Evolutionary conservation across 257 asterid genomes (phyloP), one percentile per base, ranked within the genome.

Genomic region (Nicotiana obtusifolia): DNA sequence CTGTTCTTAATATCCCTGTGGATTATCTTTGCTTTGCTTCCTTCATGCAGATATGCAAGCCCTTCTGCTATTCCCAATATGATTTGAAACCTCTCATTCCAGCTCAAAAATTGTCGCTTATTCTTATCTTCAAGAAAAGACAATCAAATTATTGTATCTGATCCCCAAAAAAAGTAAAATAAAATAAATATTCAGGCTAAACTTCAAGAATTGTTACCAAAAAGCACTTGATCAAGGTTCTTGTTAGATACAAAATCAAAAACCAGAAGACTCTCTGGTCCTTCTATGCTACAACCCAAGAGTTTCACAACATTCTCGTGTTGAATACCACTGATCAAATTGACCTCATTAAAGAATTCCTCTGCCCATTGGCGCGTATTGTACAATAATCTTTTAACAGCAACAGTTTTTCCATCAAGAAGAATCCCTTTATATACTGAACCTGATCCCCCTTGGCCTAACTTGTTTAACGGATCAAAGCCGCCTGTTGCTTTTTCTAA

Each of bases 371-470:
- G 82, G 19, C 75, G 77, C 26, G 73, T 66, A 64, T 81, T 84
- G 37, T 59, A 41, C 56, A 81, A 81, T 24, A 84, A 60, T 56
- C 85, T 84, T 77, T 84, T 84, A 11, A 84, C 79, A 33, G 87
- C 87, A 56, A 84, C 71, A 22, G 11, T 81, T 84, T 82, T 64
- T 24, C 87, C 85, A 68, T 84, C 85, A n/a, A 80, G 33, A 22
- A 84, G 79, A 19, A 77, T 37, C 10, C 87, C 87, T 85, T 85
- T 85, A n/a, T 71, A 82, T 33, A 85, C 88, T 22, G 82, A 62
- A 4, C 88, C 88, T 73, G 68, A 85, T 62, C 86, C 88, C 22
- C 88, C 88, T 59, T 85, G 86, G 5, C 88, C 88, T 11, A 85
- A 68, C 76, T 73, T 85, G 78, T 85, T 85, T 37, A 54, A 75